Evolutionary conservation across 345 rosid species (phyloP).

Genomic region (Brassica carinata): DNA sequence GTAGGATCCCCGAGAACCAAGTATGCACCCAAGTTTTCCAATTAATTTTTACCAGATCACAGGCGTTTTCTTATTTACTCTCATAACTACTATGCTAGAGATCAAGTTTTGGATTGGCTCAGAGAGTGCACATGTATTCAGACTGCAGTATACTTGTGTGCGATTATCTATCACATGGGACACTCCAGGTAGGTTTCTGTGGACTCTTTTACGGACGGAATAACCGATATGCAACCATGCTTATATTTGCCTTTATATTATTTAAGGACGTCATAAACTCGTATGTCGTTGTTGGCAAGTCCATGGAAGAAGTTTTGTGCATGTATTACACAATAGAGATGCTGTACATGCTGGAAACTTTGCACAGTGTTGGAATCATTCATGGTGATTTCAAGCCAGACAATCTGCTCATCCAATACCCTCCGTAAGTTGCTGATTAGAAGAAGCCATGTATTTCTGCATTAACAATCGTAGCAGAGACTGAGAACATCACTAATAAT

Average conservation of each 20-base stretch:
- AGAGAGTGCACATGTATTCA: constrained; percentile 64
- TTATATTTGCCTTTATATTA: neutral
- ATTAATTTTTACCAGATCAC: constrained; percentile 16
- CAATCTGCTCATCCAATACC: constrained; percentile 75
- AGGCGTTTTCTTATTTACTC: constrained; percentile 33
- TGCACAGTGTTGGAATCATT: constrained; percentile 83
- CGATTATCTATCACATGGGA: constrained; percentile 79
- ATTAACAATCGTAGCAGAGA: neutral
- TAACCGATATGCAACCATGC: neutral
- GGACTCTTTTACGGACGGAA: neutral
- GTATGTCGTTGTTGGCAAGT: constrained; percentile 63
- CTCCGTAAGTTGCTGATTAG: constrained; percentile 55
- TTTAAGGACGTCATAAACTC: constrained; percentile 93
- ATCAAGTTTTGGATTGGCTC: constrained; percentile 79
- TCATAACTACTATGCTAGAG: constrained; percentile 52
- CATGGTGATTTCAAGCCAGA: constrained; percentile 99
- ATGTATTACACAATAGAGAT: constrained; percentile 90
- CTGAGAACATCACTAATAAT: constrained; percentile 11
- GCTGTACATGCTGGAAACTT: constrained; percentile 83
- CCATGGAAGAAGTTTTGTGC: constrained; percentile 89
- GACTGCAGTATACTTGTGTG: constrained; percentile 87
- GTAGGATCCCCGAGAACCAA: constrained; percentile 59
- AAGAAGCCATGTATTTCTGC: constrained; percentile 7
- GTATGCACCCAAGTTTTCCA: constrained; percentile 44
- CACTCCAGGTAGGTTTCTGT: constrained; percentile 68